Evolutionary conservation across 2,329 filamentous ascomycete genomes (phyloP), one percentile per base, ranked within the genome.

Genomic region (Ophiocordyceps camponoti-rufipedis): DNA sequence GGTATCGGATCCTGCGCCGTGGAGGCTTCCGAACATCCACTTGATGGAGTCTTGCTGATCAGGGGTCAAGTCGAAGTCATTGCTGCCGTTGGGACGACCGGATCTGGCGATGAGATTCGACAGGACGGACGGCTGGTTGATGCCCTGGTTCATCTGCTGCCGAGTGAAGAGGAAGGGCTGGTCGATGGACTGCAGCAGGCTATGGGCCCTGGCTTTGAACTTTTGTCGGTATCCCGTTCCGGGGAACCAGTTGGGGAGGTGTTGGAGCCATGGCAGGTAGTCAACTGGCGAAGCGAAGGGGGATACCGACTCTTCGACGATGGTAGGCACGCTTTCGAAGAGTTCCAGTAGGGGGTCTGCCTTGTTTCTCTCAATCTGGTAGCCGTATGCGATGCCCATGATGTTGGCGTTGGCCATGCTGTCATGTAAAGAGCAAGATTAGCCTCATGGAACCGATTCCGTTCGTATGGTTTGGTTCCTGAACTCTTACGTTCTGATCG

Each of bases 271-370:
- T 11, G 38, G 38, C 3, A 40, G 7, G 3, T 56, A 50, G 19
- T 64, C 60, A 8, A 63, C 58, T 0, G 50, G 23, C 61, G 59
- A 64, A 4, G 51, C 41, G n/a, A 58, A 45, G 1, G 61, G 61
- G 0, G 56, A 49, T 6, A 53, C 45, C 2, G 60, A 55, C 8
- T 45, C 42, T 0, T 55, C 54, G 41, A 62, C 55, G 13, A 59
- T 50, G 5, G 42, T 42, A 52, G 61, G 54, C 47, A 57, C 56
- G 4, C 44, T 44, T 5, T 60, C 56, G 5, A 59, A 53, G 12
- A 62, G 40, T 1, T 45, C 39, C 3, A 63, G 55, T 4, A 64
- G 48, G 1, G 54, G 52, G 29, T 64, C 61, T 2, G 45, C 11
- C 16, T 53, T 50, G 16, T 54, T 43, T 1, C 53, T 53, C 18